phyloP scores from a whole-genome alignment of 2,329 filamentous ascomycete genomes.

The Colletotrichum scovillei region DNA sequence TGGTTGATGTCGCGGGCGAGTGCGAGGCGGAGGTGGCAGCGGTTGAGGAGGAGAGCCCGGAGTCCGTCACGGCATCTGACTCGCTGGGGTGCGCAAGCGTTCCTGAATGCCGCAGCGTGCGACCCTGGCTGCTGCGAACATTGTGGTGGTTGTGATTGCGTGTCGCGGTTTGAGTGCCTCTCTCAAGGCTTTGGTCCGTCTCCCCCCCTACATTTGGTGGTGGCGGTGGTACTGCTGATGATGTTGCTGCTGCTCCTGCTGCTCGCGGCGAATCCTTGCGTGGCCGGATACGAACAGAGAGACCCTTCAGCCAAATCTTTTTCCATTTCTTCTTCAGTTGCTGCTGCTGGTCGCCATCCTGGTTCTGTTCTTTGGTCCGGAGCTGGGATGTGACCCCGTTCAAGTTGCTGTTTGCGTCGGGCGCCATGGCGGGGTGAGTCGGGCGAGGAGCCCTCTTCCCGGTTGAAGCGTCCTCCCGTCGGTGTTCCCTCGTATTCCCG shows the following conservation, averaged over 20 bases:
- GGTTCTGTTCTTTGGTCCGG: neutral
- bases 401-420: slow-evolving; percentile 11
- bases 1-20: slow-evolving; percentile 25
- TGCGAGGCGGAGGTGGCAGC: slow-evolving; percentile 16
- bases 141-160: neutral
- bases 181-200: slow-evolving; percentile 10
- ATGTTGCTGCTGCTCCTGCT: neutral
- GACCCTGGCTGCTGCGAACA: neutral
- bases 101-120: slow-evolving; percentile 18
- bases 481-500: neutral
- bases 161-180: slow-evolving; percentile 27
- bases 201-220: too few species aligned
- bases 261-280: slow-evolving; percentile 17
- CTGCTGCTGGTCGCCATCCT: slow-evolving; percentile 4
- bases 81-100: slow-evolving; percentile 17
- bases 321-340: slow-evolving; percentile 31
- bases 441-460: slow-evolving; percentile 23
- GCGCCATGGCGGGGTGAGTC: slow-evolving; percentile 22
- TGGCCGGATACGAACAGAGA: slow-evolving; percentile 31
- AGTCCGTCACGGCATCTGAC: slow-evolving; percentile 17
- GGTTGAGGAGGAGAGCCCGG: slow-evolving; percentile 24
- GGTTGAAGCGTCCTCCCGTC: neutral
- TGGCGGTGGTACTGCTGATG: neutral
- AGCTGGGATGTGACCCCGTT: neutral
- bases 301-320: slow-evolving; percentile 18